phyloP scores from a whole-genome alignment of 306 rosid species.

The Cajanus cajan region DNA sequence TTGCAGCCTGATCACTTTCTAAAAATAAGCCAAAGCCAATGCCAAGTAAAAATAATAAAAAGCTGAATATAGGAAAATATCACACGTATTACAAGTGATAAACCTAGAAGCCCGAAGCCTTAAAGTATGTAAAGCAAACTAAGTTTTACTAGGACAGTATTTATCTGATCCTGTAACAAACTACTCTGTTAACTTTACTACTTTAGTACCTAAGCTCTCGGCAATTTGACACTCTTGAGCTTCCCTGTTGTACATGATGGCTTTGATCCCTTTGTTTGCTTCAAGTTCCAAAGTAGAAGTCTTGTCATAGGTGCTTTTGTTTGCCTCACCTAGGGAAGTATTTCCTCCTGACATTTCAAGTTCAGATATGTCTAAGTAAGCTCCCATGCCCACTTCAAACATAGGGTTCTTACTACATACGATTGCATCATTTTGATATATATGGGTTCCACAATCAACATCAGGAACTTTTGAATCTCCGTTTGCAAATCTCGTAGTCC shows the following conservation, averaged over 20 bases:
- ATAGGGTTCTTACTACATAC: conserved; percentile 6
- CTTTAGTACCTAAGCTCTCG: conserved; percentile 38
- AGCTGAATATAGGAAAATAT: conserved; percentile 5
- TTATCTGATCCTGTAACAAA: conserved; percentile 1
- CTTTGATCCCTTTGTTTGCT: conserved; percentile 7
- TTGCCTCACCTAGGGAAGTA: conserved; percentile 21
- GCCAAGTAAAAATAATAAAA: conserved; percentile 20
- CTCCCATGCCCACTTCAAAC: conserved; percentile 24
- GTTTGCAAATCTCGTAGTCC: conserved; percentile 6
- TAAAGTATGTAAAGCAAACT: neutral
- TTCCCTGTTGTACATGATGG: conserved; percentile 12
- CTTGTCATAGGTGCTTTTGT: conserved; percentile 4
- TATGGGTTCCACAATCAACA: neutral
- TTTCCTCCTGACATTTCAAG: conserved; percentile 20
- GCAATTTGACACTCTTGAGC: conserved; percentile 28
- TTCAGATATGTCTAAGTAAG: conserved; percentile 33
- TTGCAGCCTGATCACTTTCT: conserved; percentile 32
- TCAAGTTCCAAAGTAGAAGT: conserved; percentile 20
- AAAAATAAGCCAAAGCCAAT: conserved; percentile 20
- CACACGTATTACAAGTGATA: neutral
- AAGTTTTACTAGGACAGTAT: neutral
- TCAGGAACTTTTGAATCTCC: conserved; percentile 2
- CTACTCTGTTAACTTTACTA: conserved; percentile 13
- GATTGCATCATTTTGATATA: conserved; percentile 24
- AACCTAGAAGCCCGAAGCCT: neutral